Evolutionary conservation across 148 eudicot species (phyloP).

Genomic region (Dianthus caryophyllus): DNA sequence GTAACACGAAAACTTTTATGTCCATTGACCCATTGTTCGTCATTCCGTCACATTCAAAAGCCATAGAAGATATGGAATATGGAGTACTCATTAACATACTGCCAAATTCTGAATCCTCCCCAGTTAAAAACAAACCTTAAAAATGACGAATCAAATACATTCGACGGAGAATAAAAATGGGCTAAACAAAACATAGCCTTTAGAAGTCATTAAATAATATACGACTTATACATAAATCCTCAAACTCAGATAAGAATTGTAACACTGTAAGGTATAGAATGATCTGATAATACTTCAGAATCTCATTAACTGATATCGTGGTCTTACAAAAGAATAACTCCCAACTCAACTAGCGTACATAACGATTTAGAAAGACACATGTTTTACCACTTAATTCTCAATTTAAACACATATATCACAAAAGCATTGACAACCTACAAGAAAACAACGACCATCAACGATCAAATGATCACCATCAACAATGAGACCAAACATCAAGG

Average conservation of each 20-base stretch:
- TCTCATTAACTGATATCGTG: too few relatives aligned
- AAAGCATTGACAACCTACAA: not conserved
- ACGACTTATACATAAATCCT: too few relatives aligned
- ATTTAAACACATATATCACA: not conserved
- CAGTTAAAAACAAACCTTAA: not conserved
- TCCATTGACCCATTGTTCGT: too few relatives aligned
- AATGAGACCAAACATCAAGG: too few relatives aligned
- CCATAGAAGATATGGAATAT: too few relatives aligned
- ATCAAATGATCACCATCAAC: too few relatives aligned
- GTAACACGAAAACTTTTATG: too few relatives aligned
- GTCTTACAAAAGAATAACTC: not conserved
- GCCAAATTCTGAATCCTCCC: not conserved
- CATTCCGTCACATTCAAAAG: too few relatives aligned
- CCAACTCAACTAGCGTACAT: not conserved
- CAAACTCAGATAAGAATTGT: too few relatives aligned
- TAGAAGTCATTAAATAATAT: too few relatives aligned
- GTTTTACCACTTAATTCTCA: not conserved
- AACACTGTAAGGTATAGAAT: too few relatives aligned
- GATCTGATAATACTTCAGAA: too few relatives aligned
- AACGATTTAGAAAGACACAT: not conserved
- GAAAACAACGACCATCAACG: not conserved
- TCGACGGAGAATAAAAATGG: not conserved
- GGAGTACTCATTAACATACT: not conserved
- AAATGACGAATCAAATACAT: not conserved
- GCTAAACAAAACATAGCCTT: not conserved